Evolutionary conservation across 2,329 filamentous ascomycete species (phyloP).

Genomic region (Plenodomus lindquistii): DNA sequence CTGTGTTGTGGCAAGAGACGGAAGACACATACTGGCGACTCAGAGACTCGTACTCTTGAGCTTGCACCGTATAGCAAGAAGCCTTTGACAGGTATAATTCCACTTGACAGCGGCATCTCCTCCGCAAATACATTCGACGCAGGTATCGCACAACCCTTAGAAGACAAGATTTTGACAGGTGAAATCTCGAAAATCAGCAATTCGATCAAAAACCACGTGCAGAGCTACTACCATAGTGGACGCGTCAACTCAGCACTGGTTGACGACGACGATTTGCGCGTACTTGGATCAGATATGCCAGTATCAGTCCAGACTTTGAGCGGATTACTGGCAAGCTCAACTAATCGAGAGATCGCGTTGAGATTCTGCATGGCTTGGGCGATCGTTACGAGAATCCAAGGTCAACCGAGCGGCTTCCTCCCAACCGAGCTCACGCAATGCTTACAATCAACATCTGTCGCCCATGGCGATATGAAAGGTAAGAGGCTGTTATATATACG

Average conservation of each 20-base stretch:
- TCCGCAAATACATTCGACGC: slow-evolving; percentile 11
- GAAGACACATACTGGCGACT: slow-evolving; percentile 4
- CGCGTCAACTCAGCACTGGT: slow-evolving; percentile 23
- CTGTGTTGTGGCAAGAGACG: slow-evolving; percentile 22
- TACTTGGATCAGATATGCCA: slow-evolving; percentile 23
- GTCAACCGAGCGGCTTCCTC: slow-evolving; percentile 26
- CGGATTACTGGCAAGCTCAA: slow-evolving; percentile 31
- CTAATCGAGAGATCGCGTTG: slow-evolving; percentile 33
- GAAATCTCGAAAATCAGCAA: slow-evolving; percentile 40
- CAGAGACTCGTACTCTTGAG: slow-evolving; percentile 17
- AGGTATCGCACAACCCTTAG: slow-evolving; percentile 36
- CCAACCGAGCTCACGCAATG: slow-evolving; percentile 30
- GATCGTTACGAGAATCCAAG: slow-evolving; percentile 26
- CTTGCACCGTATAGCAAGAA: slow-evolving; percentile 26
- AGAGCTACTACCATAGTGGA: slow-evolving; percentile 39
- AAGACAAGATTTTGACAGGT: slow-evolving; percentile 36
- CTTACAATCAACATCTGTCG: slow-evolving; percentile 19
- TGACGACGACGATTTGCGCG: slow-evolving; percentile 28
- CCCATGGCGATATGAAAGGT: slow-evolving; percentile 18
- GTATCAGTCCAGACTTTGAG: slow-evolving; percentile 28
- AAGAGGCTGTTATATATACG: background rate
- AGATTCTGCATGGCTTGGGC: slow-evolving; percentile 40
- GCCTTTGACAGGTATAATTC: slow-evolving; percentile 5
- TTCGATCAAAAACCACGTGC: slow-evolving; percentile 43
- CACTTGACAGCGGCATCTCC: slow-evolving; percentile 15